Conservation (phyloP, 2,329 filamentous ascomycete species). For the Monosporascus sp. region DNA sequence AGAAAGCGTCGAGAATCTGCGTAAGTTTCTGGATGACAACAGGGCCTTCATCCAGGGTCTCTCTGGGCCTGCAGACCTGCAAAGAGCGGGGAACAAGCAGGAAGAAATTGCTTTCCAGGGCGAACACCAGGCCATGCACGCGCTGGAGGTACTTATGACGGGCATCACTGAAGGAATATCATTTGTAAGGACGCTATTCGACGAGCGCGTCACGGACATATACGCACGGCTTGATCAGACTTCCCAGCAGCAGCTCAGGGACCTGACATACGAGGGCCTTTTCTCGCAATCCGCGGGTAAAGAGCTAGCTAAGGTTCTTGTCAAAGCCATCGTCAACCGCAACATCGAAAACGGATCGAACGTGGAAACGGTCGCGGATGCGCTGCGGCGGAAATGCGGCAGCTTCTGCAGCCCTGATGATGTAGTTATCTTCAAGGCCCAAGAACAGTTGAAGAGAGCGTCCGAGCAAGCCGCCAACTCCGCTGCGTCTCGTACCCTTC, state of each 20-base stretch:
- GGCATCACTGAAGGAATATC: constrained; percentile 95
- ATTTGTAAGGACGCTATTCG: constrained; percentile 90
- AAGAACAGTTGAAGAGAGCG: constrained; percentile 87
- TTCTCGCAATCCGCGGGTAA: constrained; percentile 77
- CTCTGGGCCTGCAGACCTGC: constrained; percentile 82
- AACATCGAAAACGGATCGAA: constrained; percentile 97
- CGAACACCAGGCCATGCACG: constrained; percentile 87
- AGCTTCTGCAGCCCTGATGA: constrained; percentile 98
- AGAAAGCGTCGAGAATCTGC: constrained; percentile 70
- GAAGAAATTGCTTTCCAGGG: constrained; percentile 90
- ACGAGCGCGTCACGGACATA: constrained; percentile 88
- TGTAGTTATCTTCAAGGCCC: constrained; percentile 96
- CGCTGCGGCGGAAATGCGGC: constrained; percentile 84
- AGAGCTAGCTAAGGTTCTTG: constrained; percentile 86
- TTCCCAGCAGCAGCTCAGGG: constrained; percentile 62
- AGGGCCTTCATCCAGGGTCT: constrained; percentile 88
- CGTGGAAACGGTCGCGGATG: constrained; percentile 94
- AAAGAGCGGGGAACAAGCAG: constrained; percentile 70
- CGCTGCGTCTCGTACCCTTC: constrained; percentile 68
- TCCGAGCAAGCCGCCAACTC: constrained; percentile 70
- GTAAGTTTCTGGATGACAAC: constrained; percentile 81
- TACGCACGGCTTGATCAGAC: constrained; percentile 67
- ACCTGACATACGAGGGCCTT: constrained; percentile 80
- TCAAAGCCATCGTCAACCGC: constrained; percentile 96
- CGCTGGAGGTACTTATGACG: constrained; percentile 76